These are phyloP conservation scores for Elsinoe perseae DNA, from an alignment of 2,329 filamentous ascomycete genomes.

Conservation along the genomic window DNA sequence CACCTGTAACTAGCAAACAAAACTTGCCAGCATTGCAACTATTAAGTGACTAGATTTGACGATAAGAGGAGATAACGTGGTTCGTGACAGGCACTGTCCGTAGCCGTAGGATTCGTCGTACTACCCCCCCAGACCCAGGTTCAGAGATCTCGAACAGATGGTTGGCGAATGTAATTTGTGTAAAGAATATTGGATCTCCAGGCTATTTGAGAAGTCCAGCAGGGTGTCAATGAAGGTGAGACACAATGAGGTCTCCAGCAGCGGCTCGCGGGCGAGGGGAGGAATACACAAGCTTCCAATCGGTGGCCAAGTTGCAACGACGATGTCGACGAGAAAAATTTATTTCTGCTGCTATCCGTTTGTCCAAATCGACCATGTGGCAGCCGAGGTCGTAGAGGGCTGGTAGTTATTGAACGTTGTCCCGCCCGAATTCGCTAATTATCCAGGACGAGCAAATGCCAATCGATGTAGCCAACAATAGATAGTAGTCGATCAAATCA, in stretches of 20 bases:
- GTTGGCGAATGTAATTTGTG: slow-evolving; percentile 5
- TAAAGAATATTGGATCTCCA: background rate
- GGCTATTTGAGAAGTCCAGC: background rate
- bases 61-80: background rate
- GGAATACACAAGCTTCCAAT: background rate
- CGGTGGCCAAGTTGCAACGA: background rate
- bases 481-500: background rate
- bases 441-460: background rate
- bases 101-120: background rate
- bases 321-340: background rate
- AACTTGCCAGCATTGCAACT: slow-evolving; percentile 9
- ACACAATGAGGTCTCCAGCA: slow-evolving; percentile 3
- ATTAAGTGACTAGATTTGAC: background rate
- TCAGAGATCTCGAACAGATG: background rate
- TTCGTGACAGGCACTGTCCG: background rate
- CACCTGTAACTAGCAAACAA: slow-evolving; percentile 13
- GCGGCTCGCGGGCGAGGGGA: slow-evolving; percentile 1
- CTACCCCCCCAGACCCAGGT: background rate
- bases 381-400: background rate
- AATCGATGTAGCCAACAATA: background rate
- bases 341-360: background rate
- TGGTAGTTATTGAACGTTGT: background rate
- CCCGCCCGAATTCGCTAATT: background rate
- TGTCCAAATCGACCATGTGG: background rate
- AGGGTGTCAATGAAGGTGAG: background rate